Evolutionary conservation across 1,139 yeast species (phyloP), one percentile per base, ranked within the genome.

Genomic region (Scheffersomyces stambukii): DNA sequence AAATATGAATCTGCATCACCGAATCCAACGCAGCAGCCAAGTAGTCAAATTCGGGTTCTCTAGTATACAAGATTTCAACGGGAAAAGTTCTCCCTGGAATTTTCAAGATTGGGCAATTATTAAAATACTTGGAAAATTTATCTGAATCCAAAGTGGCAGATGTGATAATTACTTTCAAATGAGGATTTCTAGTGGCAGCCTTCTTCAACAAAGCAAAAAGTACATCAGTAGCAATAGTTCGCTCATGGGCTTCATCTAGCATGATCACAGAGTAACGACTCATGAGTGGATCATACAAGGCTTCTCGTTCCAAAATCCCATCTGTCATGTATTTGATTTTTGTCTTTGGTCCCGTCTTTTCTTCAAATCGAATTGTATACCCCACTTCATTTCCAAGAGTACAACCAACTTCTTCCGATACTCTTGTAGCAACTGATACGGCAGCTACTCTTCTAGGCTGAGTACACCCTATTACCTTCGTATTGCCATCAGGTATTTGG

Each of bases 401-500:
- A 12, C 79, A 81, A 2, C 68, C 75, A 80, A 82, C 77, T 55
- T 89, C 98, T 35, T 78, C 81, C 20, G 93, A 73, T 0, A 89
- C 97, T 46, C 98, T 71, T 40, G 80, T 75, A 0, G 97, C 95
- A 3, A 89, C 96, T 23, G 94, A 81, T 75, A 82, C 81, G 0
- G 97, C 96, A 0, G 97, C 97, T 22, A 89, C 96, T 44, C 98
- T 70, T 52, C 98, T 71, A 0, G 98, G 98, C 53, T 89, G 98
- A 0, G 98, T 89, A 48, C 95, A 81, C 1, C 85, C 86, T 23
- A 84, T 71, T 26, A 74, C 63, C 36, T 62, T 37, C 63, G 68
- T 31, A 6, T 36, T 29, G 15, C 46, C 41, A 0, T 31, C 29
- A 3, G 36, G 28, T 3, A 34, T 33, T 4, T 32, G 30, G 25